Evolutionary conservation across 441 rosid species (phyloP).

Genomic region (Brassica balearica): DNA sequence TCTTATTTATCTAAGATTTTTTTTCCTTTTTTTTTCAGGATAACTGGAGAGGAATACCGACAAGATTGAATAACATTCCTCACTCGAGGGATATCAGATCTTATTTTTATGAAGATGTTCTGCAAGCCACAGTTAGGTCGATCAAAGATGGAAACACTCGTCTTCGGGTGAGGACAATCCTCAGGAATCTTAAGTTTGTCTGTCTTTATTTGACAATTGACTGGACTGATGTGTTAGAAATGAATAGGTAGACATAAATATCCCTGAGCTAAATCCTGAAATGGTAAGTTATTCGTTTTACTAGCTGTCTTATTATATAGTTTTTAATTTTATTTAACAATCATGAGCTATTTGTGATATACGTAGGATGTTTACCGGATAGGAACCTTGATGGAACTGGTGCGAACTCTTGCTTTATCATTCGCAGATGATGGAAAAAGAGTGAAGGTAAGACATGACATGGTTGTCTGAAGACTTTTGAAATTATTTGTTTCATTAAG

Average conservation of each 20-base stretch:
- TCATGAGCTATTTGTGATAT: constrained; percentile 45
- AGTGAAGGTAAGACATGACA: constrained; percentile 67
- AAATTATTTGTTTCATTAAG: constrained; percentile 29
- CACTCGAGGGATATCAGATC: constrained; percentile 92
- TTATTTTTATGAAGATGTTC: constrained; percentile 91
- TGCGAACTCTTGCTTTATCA: constrained; percentile 82
- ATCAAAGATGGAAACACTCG: constrained; percentile 75
- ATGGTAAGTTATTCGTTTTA: constrained; percentile 60
- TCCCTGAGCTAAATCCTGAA: constrained; percentile 95
- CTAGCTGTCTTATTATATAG: background rate
- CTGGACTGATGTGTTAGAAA: constrained; percentile 26
- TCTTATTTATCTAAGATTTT: constrained; percentile 41
- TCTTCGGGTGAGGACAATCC: constrained; percentile 60
- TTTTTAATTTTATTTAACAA: background rate
- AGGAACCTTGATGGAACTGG: constrained; percentile 96
- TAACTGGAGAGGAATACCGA: constrained; percentile 95
- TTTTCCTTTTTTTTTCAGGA: constrained; percentile 59
- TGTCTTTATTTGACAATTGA: background rate
- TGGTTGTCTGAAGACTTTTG: background rate
- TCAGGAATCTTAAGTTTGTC: constrained; percentile 7
- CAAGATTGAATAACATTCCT: constrained; percentile 90
- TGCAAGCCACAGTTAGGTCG: constrained; percentile 77
- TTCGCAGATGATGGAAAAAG: constrained; percentile 95
- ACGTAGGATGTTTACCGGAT: constrained; percentile 95
- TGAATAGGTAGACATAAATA: constrained; percentile 86